Evolutionary conservation across 306 rosid species (phyloP).

Genomic region (Purshia tridentata): DNA sequence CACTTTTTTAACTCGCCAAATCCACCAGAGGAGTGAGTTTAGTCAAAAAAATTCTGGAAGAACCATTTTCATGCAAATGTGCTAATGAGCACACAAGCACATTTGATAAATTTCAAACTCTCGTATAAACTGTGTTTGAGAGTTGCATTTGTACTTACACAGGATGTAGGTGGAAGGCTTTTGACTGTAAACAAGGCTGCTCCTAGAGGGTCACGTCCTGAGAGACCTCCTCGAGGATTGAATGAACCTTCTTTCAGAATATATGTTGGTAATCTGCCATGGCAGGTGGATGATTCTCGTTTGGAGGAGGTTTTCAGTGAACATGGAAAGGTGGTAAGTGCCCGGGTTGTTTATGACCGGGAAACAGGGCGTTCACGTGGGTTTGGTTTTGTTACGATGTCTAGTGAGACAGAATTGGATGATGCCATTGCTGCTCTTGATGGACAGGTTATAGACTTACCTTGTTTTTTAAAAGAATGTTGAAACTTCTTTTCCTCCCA

Average conservation of each 20-base stretch:
- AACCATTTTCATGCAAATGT: background rate
- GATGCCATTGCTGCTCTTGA: conserved; percentile 84
- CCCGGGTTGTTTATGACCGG: conserved; percentile 64
- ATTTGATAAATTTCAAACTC: background rate
- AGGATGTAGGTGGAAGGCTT: conserved; percentile 38
- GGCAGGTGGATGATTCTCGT: conserved; percentile 66
- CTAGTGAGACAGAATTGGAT: conserved; percentile 56
- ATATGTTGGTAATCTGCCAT: conserved; percentile 35
- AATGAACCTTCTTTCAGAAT: conserved; percentile 35
- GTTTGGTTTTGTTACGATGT: conserved; percentile 72
- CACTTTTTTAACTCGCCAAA: background rate
- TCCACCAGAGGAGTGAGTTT: background rate
- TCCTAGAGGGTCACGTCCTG: conserved; percentile 43
- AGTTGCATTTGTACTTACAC: conserved; percentile 10
- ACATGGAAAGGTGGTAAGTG: conserved; percentile 70
- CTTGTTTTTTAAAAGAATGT: conserved; percentile 2
- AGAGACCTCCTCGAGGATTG: conserved; percentile 19
- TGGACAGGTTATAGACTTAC: conserved; percentile 60
- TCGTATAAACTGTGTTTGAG: background rate
- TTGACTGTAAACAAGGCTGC: conserved; percentile 52
- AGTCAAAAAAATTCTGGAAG: background rate
- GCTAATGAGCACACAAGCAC: background rate
- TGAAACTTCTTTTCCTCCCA: background rate
- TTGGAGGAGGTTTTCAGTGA: conserved; percentile 75
- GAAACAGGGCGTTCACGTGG: conserved; percentile 85